Conservation (phyloP, 2,329 filamentous ascomycete genomes). For the Colletotrichum musae region DNA sequence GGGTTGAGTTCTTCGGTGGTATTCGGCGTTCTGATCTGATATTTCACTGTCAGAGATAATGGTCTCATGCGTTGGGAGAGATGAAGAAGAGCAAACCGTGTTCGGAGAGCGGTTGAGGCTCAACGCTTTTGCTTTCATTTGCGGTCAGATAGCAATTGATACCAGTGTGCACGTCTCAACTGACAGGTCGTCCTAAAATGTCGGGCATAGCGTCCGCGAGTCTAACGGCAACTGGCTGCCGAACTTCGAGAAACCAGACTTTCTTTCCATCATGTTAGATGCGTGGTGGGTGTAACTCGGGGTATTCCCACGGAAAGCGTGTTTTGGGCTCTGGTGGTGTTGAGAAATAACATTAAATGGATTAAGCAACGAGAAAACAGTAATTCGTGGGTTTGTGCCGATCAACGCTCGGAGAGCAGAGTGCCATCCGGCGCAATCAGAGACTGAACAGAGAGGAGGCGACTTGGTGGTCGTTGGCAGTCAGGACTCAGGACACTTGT, state of each 20-base stretch:
- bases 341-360: not conserved
- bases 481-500: no score
- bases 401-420: not conserved
- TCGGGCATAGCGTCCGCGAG: conserved; percentile 22
- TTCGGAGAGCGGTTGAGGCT: not conserved
- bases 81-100: not conserved
- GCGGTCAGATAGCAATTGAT: conserved; percentile 14
- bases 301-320: not conserved
- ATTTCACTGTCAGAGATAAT: not conserved
- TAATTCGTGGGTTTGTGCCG: not conserved
- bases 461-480: not conserved
- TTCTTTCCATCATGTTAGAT: not conserved
- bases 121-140: not conserved
- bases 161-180: not conserved
- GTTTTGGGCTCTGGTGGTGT: not conserved
- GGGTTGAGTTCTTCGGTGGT: not conserved
- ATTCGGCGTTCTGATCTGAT: not conserved
- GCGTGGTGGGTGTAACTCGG: not conserved
- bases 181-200: not conserved
- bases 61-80: not conserved
- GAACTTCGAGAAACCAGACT: not conserved
- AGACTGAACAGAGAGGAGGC: not conserved
- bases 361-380: not conserved
- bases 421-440: not conserved
- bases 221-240: not conserved